Evolutionary conservation across 352 stramenopile genomes (phyloP).

Genomic region (Globisporangium heterothallicum): DNA sequence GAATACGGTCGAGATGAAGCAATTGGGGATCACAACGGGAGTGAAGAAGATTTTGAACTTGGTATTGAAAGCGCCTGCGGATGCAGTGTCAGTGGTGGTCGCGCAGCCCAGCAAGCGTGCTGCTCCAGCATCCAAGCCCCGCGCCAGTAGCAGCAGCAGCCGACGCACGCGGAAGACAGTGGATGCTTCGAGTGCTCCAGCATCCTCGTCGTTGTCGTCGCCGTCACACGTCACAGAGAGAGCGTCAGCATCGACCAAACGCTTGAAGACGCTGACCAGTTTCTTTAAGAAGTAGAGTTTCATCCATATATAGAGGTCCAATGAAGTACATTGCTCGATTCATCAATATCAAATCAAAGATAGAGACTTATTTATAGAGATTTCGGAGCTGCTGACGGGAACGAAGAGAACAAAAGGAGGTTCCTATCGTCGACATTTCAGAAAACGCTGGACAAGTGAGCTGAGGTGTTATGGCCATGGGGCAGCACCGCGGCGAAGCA

Average conservation of each 20-base stretch:
- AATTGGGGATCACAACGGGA: slow-evolving; percentile 81
- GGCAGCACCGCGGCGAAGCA: neutral
- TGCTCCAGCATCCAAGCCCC: too few relatives aligned
- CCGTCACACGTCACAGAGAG: slow-evolving; percentile 38
- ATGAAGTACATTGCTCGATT: neutral
- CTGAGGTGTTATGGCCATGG: neutral
- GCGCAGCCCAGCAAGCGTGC: too few relatives aligned
- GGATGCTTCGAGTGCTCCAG: neutral
- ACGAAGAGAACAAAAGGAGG: neutral
- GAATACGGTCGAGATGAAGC: slow-evolving; percentile 63
- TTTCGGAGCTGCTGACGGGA: neutral
- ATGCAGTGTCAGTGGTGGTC: too few relatives aligned
- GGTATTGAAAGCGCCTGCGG: slow-evolving; percentile 18
- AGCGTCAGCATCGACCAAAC: slow-evolving; percentile 21
- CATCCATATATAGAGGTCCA: slow-evolving; percentile 13
- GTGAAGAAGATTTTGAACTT: slow-evolving; percentile 84
- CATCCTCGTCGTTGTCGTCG: too few relatives aligned
- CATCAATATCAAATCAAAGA: slow-evolving; percentile 1
- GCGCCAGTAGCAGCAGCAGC: neutral
- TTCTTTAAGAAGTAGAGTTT: slow-evolving; percentile 60
- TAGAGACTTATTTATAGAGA: neutral
- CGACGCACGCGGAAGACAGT: neutral
- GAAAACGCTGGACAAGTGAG: too few relatives aligned
- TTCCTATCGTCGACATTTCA: too few relatives aligned
- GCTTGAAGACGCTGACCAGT: slow-evolving; percentile 49